These are phyloP conservation scores for Colletotrichum gloeosporioides DNA, from an alignment of 2,329 filamentous ascomycete species.

Conservation along the genomic window DNA sequence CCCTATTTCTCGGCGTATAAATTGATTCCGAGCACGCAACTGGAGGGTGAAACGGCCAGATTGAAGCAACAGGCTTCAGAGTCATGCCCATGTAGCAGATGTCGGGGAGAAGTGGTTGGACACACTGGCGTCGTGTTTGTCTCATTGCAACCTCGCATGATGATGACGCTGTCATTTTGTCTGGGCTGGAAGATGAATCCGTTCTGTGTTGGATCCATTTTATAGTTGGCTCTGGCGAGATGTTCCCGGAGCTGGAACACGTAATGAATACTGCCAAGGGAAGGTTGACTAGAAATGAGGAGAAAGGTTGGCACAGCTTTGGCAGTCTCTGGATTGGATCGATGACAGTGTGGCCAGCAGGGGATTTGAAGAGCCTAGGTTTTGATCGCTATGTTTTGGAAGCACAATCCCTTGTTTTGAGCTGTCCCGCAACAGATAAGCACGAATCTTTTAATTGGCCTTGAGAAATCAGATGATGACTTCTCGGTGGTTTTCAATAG, in stretches of 20 bases:
- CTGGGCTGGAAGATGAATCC: rapidly evolving
- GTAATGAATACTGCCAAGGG: neutral
- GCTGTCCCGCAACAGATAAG: too few species aligned
- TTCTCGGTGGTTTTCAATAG: rapidly evolving
- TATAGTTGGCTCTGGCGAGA: neutral
- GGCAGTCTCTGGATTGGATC: too few species aligned
- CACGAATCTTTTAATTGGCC: neutral
- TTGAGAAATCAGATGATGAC: neutral
- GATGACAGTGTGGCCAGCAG: too few species aligned
- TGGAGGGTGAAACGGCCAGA: neutral
- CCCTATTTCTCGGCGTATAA: neutral
- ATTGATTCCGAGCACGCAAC: neutral
- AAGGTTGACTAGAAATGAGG: neutral
- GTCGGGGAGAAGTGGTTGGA: neutral
- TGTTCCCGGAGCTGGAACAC: neutral
- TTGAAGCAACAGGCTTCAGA: too few species aligned
- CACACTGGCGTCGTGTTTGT: neutral
- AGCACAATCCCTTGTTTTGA: too few species aligned
- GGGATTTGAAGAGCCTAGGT: neutral
- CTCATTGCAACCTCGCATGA: too few species aligned
- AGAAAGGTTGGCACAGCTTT: too few species aligned
- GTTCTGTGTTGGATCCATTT: neutral
- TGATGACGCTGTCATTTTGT: neutral
- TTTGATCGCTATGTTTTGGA: too few species aligned
- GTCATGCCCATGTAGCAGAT: too few species aligned